Conservation (phyloP, 2,329 filamentous ascomycete genomes). For the Sclerotinia borealis region DNA sequence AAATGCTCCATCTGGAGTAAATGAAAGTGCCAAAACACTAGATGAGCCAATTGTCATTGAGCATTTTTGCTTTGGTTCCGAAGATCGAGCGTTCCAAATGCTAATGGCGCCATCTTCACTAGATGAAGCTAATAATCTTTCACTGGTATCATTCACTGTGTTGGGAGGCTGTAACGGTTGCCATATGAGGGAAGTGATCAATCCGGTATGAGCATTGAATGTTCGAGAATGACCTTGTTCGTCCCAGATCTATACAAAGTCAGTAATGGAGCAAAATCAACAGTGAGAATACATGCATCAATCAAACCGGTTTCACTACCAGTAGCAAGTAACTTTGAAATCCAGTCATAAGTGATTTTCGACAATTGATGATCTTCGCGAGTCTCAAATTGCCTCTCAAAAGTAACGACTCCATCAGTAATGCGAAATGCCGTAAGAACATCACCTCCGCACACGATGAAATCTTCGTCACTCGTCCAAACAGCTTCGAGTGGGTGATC, state of each 20-base stretch:
- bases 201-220: constrained; percentile 53
- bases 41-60: constrained; percentile 52
- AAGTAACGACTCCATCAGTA: constrained; percentile 41
- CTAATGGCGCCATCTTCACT: constrained; percentile 58
- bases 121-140: constrained; percentile 49
- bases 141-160: constrained; percentile 39
- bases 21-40: constrained; percentile 52
- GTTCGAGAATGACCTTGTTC: constrained; percentile 46
- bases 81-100: constrained; percentile 54
- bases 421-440: constrained; percentile 45
- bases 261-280: constrained; percentile 29
- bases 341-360: constrained; percentile 51
- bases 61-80: constrained; percentile 50
- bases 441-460: constrained; percentile 53
- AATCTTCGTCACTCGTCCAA: constrained; percentile 54
- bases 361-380: constrained; percentile 48
- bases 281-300: constrained; percentile 43
- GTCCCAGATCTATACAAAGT: constrained; percentile 30
- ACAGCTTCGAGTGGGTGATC: constrained; percentile 50
- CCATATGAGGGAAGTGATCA: constrained; percentile 54
- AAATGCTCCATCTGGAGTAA: constrained; percentile 58
- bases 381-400: constrained; percentile 45
- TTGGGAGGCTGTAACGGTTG: constrained; percentile 44
- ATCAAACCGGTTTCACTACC: constrained; percentile 54
- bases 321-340: constrained; percentile 50